Base-by-base conservation (phyloP, 2,329 filamentous ascomycete species). In the Delphinella strobiligena region DNA sequence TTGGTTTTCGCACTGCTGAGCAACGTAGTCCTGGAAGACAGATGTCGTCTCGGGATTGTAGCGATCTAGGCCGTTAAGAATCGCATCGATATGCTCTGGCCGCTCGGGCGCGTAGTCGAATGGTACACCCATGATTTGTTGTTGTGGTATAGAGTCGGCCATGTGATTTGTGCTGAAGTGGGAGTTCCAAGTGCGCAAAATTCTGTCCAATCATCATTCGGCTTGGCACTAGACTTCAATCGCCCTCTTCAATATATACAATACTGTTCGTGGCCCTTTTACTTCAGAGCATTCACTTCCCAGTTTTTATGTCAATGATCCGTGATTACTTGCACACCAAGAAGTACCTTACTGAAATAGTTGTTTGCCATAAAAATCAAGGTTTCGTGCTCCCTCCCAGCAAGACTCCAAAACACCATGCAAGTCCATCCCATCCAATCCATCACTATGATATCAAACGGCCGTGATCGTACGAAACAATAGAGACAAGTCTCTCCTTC, bases 1-100 rank as follows among this genome's bases (percentile, higher is more conserved):
- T 67, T 87, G 82, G 64, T 83, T 80, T 66, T 96, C 89, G 72
- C 91, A 98, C 69, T 98, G 91, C 64, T 87, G 80, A 58, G 75
- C 74, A 47, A 98, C 81, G 66, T 98, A 98, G 62, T 85, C 82
- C 73, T 98, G 89, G 64, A 98, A 91, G 50, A 84, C 74, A 47
- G 77, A 76, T 36, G 93, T 93, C 37, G 91, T 94, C 71, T 98
- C 91, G 31, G 91, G 91, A 66, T 98, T 98, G 72, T 98, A 98
- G 58, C 91, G 78, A 67, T 98, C 91, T 49, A 98, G 84, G 53
- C 91, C 89, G 67, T 89, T 94, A 60, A 98, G 86, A 59, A 98
- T 95, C 63, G 69, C 73, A 60, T 86, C 82, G 65, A 98, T 93
- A 63, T 91, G 80, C 52, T 91, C 84, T 54, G 91, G 89, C 63